Percentiles rank a stretch among this genome's conserved stretches.
Conservation (phyloP, 352 stramenopile genomes). For the Globisporangium nodosum region DNA sequence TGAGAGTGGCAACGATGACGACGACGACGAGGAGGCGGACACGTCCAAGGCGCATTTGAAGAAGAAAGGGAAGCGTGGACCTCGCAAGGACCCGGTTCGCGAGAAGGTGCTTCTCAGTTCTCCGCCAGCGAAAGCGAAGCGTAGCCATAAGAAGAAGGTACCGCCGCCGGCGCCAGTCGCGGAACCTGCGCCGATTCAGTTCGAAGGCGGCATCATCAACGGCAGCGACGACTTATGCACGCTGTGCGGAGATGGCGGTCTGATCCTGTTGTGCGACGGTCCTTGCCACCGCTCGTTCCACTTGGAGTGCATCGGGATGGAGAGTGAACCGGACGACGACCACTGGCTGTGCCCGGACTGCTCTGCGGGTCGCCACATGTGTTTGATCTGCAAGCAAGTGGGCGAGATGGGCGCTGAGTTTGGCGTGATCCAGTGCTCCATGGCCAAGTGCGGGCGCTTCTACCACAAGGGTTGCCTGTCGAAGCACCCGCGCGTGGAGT, state of each 20-base stretch:
- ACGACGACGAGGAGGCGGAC: slow-evolving; percentile 18
- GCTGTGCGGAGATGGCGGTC: slow-evolving; percentile 86
- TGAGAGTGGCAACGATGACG: slow-evolving; percentile 21
- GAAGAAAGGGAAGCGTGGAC: slow-evolving; percentile 29
- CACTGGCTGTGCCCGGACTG: slow-evolving; percentile 91
- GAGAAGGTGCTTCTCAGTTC: slow-evolving; percentile 1
- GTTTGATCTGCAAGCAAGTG: slow-evolving; percentile 88
- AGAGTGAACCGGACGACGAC: slow-evolving; percentile 72
- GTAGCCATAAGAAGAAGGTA: slow-evolving; percentile 18
- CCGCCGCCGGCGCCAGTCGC: neutral
- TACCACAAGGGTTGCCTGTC: slow-evolving; percentile 89
- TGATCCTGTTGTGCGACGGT: slow-evolving; percentile 90
- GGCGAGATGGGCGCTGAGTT: slow-evolving; percentile 87
- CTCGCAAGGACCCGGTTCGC: slow-evolving; percentile 24
- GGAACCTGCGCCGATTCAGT: slow-evolving; percentile 18
- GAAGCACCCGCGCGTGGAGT: slow-evolving; percentile 71
- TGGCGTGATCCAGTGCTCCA: slow-evolving; percentile 88
- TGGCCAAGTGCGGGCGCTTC: slow-evolving; percentile 90
- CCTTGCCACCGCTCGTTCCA: slow-evolving; percentile 92
- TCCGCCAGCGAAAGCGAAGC: slow-evolving; percentile 15
- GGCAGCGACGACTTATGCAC: slow-evolving; percentile 90
- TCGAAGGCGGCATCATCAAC: slow-evolving; percentile 64
- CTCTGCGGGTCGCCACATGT: slow-evolving; percentile 86
- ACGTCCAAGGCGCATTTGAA: slow-evolving; percentile 12
- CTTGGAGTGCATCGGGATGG: slow-evolving; percentile 88